phyloP scores from a whole-genome alignment of 495 filamentous ascomycete species.

The Terfezia boudieri region DNA sequence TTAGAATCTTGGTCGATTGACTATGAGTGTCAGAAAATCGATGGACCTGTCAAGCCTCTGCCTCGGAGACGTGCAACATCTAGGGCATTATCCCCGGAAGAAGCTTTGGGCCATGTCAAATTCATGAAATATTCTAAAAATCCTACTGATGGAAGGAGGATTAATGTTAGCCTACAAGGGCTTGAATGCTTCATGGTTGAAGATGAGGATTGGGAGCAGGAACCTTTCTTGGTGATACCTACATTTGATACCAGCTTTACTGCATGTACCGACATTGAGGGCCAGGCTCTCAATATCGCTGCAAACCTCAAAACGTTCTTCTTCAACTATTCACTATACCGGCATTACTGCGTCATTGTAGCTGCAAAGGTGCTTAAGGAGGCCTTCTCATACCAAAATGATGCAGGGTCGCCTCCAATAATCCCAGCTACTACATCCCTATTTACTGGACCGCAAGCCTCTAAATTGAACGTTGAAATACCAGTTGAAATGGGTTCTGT shows the following conservation, averaged over 20 bases:
- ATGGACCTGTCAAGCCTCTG: conserved; percentile 28
- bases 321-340: conserved; percentile 78
- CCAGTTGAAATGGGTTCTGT: not conserved
- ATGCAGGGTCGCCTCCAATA: conserved; percentile 7
- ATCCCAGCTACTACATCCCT: not conserved
- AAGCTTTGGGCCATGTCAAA: conserved; percentile 27
- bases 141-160: conserved; percentile 59
- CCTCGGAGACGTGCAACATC: conserved; percentile 36
- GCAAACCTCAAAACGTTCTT: conserved; percentile 55
- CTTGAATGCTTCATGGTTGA: conserved; percentile 70
- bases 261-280: conserved; percentile 64
- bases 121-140: conserved; percentile 24
- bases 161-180: conserved; percentile 58
- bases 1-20: conserved; percentile 79
- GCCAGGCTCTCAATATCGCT: conserved; percentile 68
- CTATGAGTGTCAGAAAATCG: conserved; percentile 60
- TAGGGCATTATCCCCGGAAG: conserved; percentile 35
- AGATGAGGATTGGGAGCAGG: conserved; percentile 52
- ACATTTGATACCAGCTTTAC: conserved; percentile 68
- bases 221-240: conserved; percentile 70
- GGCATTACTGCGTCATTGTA: conserved; percentile 75
- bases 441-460: not conserved
- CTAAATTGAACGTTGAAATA: not conserved
- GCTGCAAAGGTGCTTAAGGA: conserved; percentile 53
- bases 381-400: conserved; percentile 31